phyloP scores from a whole-genome alignment of 768 basidiomycete genomes.

The Phaffia tasmanica region DNA sequence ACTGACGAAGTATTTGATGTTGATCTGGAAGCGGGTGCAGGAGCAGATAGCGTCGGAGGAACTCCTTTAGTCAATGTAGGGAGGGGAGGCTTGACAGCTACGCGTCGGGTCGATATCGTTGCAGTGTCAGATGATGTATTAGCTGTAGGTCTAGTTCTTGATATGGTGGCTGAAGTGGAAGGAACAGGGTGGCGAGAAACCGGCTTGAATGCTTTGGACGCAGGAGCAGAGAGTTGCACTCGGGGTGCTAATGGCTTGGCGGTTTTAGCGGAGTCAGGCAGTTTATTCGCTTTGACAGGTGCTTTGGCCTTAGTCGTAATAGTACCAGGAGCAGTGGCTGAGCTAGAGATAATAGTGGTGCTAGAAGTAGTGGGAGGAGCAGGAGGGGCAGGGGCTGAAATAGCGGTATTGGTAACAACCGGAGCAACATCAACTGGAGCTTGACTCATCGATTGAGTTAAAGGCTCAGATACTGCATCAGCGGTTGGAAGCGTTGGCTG shows the following conservation, averaged over 20 bases:
- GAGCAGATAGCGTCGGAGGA: too few relatives aligned
- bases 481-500: not conserved
- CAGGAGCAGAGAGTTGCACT: not conserved
- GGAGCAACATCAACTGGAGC: too few relatives aligned
- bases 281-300: not conserved
- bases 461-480: not conserved
- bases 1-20: not conserved
- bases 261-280: not conserved
- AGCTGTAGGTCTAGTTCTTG: not conserved
- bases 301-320: not conserved
- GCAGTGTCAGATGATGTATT: not conserved
- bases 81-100: too few relatives aligned
- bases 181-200: not conserved
- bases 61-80: too few relatives aligned
- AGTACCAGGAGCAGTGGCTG: not conserved
- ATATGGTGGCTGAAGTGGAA: not conserved
- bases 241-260: not conserved
- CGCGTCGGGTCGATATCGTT: not conserved
- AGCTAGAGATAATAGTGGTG: not conserved
- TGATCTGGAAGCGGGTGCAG: not conserved
- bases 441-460: not conserved
- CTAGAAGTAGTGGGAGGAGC: not conserved
- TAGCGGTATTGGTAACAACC: not conserved
- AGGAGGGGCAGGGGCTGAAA: not conserved
- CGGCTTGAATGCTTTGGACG: not conserved